Conservation (phyloP, 257 asterid genomes). For the Sherardia arvensis region DNA sequence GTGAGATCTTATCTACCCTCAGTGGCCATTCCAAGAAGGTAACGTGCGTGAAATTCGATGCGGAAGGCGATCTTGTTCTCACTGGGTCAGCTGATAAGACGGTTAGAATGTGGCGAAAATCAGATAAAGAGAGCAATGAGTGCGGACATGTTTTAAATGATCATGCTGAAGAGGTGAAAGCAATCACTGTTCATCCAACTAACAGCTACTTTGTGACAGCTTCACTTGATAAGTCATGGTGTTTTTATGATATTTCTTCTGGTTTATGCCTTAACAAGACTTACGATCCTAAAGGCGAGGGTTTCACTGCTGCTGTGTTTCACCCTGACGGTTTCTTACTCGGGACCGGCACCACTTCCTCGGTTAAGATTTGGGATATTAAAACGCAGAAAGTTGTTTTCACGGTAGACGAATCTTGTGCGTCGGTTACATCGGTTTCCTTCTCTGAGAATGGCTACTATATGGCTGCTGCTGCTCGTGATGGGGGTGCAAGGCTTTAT, state of each 20-base stretch:
- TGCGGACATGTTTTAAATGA: conserved; percentile 72
- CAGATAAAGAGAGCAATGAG: conserved; percentile 59
- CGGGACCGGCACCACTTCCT: conserved; percentile 79
- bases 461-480: conserved; percentile 93
- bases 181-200: conserved; percentile 93
- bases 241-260: conserved; percentile 82
- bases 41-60: conserved; percentile 71
- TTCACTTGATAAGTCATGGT: conserved; percentile 92
- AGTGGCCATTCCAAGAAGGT: conserved; percentile 97
- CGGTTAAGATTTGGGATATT: conserved; percentile 95
- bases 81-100: conserved; percentile 98
- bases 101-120: conserved; percentile 85
- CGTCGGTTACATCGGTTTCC: conserved; percentile 80
- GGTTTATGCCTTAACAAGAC: conserved; percentile 97
- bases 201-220: conserved; percentile 81
- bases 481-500: conserved; percentile 97
- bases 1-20: conserved; percentile 84
- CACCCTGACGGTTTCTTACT: conserved; percentile 99
- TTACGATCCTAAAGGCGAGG: conserved; percentile 50
- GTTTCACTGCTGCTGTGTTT: conserved; percentile 85
- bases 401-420: conserved; percentile 59
- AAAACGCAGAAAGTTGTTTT: conserved; percentile 82
- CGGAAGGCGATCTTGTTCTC: conserved; percentile 65
- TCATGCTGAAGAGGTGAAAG: conserved; percentile 95
- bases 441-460: conserved; percentile 98